Evolutionary conservation across 176 grass and related monocot genomes (phyloP).

Genomic region (Aegilops umbellulata): DNA sequence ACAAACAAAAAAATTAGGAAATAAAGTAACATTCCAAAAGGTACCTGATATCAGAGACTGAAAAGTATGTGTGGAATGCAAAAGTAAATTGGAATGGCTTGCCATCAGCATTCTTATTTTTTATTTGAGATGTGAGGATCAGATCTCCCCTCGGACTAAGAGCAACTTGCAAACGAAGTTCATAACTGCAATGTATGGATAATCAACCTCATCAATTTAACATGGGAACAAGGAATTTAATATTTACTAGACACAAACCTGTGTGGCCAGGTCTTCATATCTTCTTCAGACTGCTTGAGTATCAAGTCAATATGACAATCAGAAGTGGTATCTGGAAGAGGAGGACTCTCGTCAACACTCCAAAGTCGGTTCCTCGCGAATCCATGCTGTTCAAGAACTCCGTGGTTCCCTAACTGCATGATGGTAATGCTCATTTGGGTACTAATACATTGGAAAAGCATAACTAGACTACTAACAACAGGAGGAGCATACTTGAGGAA

Average conservation of each 20-base stretch:
- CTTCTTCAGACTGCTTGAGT: conserved; percentile 65
- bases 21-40: background rate
- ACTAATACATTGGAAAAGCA: conserved; percentile 17
- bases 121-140: conserved; percentile 64
- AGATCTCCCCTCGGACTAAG: conserved; percentile 67
- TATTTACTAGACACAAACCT: conserved; percentile 44
- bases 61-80: conserved; percentile 76
- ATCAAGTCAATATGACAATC: conserved; percentile 64
- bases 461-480: background rate
- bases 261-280: conserved; percentile 75
- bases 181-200: conserved; percentile 50
- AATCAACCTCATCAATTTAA: conserved; percentile 9
- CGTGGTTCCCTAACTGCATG: conserved; percentile 64
- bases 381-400: conserved; percentile 68
- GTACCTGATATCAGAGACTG: conserved; percentile 86
- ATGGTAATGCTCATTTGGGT: background rate
- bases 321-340: conserved; percentile 36
- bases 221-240: background rate
- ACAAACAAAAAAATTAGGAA: background rate
- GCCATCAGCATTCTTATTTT: conserved; percentile 56
- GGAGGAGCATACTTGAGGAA: conserved; percentile 55
- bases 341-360: conserved; percentile 56
- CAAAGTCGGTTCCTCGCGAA: conserved; percentile 78
- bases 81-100: conserved; percentile 86
- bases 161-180: conserved; percentile 71